Evolutionary conservation across 176 grass and related monocot species (phyloP).

Genomic region (maize (Zea mays)): Zm-B73-REFERENCE-NAM-5.0 NC_050100.1:142114501-142115000

Average conservation of each 20-base stretch:
- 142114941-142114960: slow-evolving; percentile 8
- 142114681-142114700: background rate
- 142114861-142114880: slow-evolving; percentile 19
- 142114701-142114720: background rate
- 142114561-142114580: background rate
- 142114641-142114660: background rate
- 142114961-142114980: background rate
- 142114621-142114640: background rate
- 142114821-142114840: background rate
- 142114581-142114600: background rate
- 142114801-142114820: background rate
- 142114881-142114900: background rate
- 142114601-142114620: background rate
- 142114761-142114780: background rate
- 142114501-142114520: background rate
- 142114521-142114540: background rate
- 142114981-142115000: slow-evolving; percentile 4
- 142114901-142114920: background rate
- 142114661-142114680: slow-evolving; percentile 16
- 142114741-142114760: slow-evolving; percentile 13
- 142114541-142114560: background rate
- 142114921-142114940: background rate
- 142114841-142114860: background rate
- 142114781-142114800: slow-evolving; percentile 30
- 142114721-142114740: background rate